These are phyloP conservation scores for Rutstroemia sydowiana DNA, from an alignment of 2,329 filamentous ascomycete genomes.

Conservation along the genomic window DNA sequence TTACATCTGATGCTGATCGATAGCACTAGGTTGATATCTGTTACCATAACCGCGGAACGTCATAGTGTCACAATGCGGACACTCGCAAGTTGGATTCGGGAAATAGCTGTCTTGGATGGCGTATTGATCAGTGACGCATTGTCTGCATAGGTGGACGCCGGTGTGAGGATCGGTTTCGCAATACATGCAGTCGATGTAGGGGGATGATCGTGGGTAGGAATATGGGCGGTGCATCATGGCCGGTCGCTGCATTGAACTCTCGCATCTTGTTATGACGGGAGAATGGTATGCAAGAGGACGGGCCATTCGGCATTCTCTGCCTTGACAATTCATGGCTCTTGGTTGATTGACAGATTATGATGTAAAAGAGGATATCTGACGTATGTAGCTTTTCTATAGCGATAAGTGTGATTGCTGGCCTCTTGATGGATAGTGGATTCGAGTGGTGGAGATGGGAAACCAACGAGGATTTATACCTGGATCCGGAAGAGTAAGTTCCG, in stretches of 20 bases:
- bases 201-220: no score
- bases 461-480: conserved; percentile 2
- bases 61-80: conserved; percentile 7
- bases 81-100: background rate
- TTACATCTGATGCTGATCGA: conserved; percentile 9
- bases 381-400: no score
- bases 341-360: background rate
- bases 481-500: background rate
- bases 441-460: background rate
- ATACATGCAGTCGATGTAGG: no score
- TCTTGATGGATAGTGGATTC: background rate
- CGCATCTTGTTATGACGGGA: background rate
- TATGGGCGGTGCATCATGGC: no score
- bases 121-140: conserved; percentile 1
- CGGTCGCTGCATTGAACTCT: no score
- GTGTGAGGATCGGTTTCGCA: no score
- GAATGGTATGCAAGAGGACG: background rate
- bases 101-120: conserved; percentile 1
- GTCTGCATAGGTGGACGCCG: background rate
- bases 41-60: background rate
- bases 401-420: background rate
- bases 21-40: background rate
- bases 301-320: background rate
- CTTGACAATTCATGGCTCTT: background rate
- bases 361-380: no score